Base-by-base conservation (phyloP, 805 yeast genomes). In the Ogataea ganodermae region DNA sequence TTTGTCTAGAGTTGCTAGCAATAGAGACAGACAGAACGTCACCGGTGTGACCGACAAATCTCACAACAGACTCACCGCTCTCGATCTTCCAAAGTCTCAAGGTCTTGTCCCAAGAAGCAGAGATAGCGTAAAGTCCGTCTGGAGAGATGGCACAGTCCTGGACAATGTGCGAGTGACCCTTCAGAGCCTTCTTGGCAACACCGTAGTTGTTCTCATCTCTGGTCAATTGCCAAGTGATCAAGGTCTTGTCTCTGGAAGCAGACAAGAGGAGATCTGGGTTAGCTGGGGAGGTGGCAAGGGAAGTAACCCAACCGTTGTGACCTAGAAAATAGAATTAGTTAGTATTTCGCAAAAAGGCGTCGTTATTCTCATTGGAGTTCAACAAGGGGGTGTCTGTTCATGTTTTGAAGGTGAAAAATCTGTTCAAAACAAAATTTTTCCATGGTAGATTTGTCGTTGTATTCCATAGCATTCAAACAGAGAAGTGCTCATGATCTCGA, bases 101-200 rank as follows among this genome's bases (percentile, higher is more conserved):
- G 71, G 99, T 91, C 82, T 87, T 89, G 77, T 94, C 99, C 99
- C 99, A 94, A 67, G 99, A 94, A 69, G 96, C 97, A 59, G 99
- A 94, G 74, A 94, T 80, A 70, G 97, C 98, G 81, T 83, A 92
- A 70, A 85, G 83, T 75, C 98, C 98, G 73, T 94, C 99, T 71
- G 95, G 90, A 60, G 98, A 89, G 78, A 94, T 86, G 72, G 94
- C 88, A 73, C 90, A 92, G 73, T 94, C 99, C 79, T 90, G 91
- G 64, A 94, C 96, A 70, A 94, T 92, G 90, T 94, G 99, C 65
- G 96, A 86, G 89, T 94, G 99, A 72, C 99, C 99, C 72, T 81
- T 86, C 75, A 94, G 84, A 63, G 97, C 89, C 78, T 86, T 89
- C 81, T 90, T 89, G 75, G 99, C 95, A 67, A 89, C 90, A 86